Evolutionary conservation across 1,284 basidiomycete species (phyloP).

Genomic region (Tilletia caries): DNA sequence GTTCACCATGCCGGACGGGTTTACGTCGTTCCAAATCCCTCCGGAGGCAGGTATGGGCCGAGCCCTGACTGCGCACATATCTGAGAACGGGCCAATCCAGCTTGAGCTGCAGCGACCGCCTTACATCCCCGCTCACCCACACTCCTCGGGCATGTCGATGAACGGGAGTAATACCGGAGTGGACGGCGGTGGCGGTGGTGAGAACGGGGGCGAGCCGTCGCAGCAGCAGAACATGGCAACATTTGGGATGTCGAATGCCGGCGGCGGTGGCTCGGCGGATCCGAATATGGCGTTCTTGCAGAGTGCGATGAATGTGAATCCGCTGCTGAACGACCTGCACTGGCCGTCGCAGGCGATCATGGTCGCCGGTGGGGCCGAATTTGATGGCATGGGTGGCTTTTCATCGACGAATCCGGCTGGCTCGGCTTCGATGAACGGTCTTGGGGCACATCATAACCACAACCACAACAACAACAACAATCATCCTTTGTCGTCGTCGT

Average conservation of each 20-base stretch:
- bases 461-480: too few relatives aligned
- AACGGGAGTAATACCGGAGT: not conserved
- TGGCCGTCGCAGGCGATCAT: slow-evolving; percentile 10
- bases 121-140: not conserved
- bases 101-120: slow-evolving; percentile 6
- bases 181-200: too few relatives aligned
- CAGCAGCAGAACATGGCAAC: not conserved
- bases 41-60: slow-evolving; percentile 11
- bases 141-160: not conserved
- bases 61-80: slow-evolving; percentile 4
- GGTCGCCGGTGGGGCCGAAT: not conserved
- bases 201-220: too few relatives aligned
- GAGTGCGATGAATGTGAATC: slow-evolving; percentile 8
- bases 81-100: slow-evolving; percentile 5
- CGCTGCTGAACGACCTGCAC: slow-evolving; percentile 8
- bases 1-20: not conserved
- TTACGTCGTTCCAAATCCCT: slow-evolving; percentile 10
- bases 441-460: too few relatives aligned
- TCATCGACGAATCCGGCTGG: too few relatives aligned
- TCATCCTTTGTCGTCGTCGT: too few relatives aligned
- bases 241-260: slow-evolving; percentile 1
- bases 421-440: too few relatives aligned
- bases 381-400: not conserved
- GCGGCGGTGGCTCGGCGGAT: not conserved
- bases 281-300: slow-evolving; percentile 3